These are phyloP conservation scores for Arthrobotrys entomopaga DNA, from an alignment of 2,329 filamentous ascomycete species.

Conservation along the genomic window DNA sequence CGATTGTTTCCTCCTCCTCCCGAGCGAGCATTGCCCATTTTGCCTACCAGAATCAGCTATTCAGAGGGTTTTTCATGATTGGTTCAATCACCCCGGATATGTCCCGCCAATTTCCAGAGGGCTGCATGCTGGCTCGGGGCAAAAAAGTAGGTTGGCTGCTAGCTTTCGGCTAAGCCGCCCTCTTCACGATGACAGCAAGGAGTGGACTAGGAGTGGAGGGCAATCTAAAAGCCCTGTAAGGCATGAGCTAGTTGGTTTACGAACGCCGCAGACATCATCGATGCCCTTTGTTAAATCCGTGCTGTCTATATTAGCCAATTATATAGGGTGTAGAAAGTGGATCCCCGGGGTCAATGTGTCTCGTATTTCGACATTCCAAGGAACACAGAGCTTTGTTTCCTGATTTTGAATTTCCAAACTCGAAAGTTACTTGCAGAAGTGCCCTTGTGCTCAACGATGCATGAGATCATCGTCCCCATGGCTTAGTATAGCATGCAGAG, in stretches of 20 bases:
- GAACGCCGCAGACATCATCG: slow-evolving; percentile 48
- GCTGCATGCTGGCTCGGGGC: slow-evolving; percentile 44
- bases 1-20: background rate
- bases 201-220: slow-evolving; percentile 27
- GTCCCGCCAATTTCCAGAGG: slow-evolving; percentile 49
- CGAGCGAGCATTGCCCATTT: background rate
- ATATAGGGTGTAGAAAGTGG: slow-evolving; percentile 24
- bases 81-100: slow-evolving; percentile 26
- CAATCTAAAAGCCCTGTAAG: slow-evolving; percentile 53
- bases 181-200: slow-evolving; percentile 41
- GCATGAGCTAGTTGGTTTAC: slow-evolving; percentile 37
- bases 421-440: no score
- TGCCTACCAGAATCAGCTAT: slow-evolving; percentile 15
- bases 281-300: slow-evolving; percentile 33
- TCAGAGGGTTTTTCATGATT: slow-evolving; percentile 28
- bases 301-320: slow-evolving; percentile 43
- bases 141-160: slow-evolving; percentile 50
- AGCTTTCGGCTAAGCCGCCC: slow-evolving; percentile 49
- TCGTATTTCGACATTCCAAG: slow-evolving; percentile 23
- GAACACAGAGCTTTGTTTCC: slow-evolving; percentile 4
- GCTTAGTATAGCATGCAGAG: no score
- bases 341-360: slow-evolving; percentile 16
- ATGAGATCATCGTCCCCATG: no score
- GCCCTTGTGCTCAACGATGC: no score
- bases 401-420: slow-evolving; percentile 21